A percentile compares a stretch with the other conserved stretches of the same genome.
Conservation (phyloP, 2,329 filamentous ascomycete genomes). For the Xylaria sp. region DNA sequence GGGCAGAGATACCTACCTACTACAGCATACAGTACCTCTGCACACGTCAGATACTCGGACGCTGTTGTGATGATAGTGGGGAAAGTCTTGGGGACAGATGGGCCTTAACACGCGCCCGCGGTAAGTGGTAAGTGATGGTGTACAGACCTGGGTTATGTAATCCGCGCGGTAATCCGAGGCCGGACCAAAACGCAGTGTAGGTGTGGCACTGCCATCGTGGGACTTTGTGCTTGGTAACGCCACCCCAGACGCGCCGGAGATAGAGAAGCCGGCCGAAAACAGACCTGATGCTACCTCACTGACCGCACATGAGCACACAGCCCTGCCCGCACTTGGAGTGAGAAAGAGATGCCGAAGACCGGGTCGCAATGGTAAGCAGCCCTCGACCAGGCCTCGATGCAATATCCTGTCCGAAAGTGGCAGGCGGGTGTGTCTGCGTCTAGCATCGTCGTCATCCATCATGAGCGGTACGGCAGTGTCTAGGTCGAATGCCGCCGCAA, state of each 20-base stretch:
- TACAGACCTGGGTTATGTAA: neutral
- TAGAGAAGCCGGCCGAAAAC: slow-evolving; percentile 33
- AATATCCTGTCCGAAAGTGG: slow-evolving; percentile 34
- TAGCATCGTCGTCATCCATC: slow-evolving; percentile 24
- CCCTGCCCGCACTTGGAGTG: slow-evolving; percentile 28
- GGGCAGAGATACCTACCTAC: slow-evolving; percentile 15
- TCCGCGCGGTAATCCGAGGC: slow-evolving; percentile 14
- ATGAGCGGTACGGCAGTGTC: slow-evolving; percentile 24
- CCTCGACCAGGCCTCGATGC: slow-evolving; percentile 23
- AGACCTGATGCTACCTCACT: slow-evolving; percentile 26
- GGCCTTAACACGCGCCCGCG: slow-evolving; percentile 15
- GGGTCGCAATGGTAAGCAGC: slow-evolving; percentile 36
- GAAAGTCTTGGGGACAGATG: slow-evolving; percentile 24
- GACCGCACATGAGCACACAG: slow-evolving; percentile 27
- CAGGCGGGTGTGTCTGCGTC: slow-evolving; percentile 32
- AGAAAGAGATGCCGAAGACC: slow-evolving; percentile 37
- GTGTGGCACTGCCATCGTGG: slow-evolving; percentile 28
- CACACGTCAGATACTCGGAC: slow-evolving; percentile 37
- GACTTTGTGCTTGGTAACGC: slow-evolving; percentile 26
- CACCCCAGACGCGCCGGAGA: slow-evolving; percentile 32
- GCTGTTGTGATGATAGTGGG: slow-evolving; percentile 20
- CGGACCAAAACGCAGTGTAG: slow-evolving; percentile 19
- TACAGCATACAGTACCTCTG: slow-evolving; percentile 11
- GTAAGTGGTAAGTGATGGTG: neutral
- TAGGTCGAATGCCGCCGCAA: slow-evolving; percentile 25